A percentile compares a stretch with the other conserved stretches of the same genome.
Evolutionary conservation across 2,329 filamentous ascomycete genomes (phyloP).

Genomic region (Aspergillus costaricaensis): DNA sequence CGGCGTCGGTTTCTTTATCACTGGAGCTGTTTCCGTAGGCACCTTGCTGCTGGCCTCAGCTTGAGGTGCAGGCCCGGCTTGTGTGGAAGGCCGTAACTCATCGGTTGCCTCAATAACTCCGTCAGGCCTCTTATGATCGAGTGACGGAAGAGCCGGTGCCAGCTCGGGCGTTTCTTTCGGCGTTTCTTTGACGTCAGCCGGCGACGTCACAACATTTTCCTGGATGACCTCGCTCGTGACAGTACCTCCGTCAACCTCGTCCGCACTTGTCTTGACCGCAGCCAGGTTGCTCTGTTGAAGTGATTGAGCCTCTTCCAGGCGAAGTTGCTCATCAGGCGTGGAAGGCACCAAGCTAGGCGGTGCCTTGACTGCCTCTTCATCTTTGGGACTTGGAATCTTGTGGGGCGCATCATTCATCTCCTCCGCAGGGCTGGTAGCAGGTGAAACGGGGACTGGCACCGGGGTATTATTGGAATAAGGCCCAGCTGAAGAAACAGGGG

Average conservation of each 20-base stretch:
- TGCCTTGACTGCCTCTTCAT: conserved; percentile 25
- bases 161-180: conserved; percentile 23
- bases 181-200: conserved; percentile 18
- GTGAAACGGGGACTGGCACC: conserved; percentile 65
- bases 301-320: conserved; percentile 56
- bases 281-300: conserved; percentile 28
- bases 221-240: conserved; percentile 31
- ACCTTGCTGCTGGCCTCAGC: conserved; percentile 18
- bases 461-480: conserved; percentile 74
- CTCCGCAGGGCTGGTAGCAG: conserved; percentile 73
- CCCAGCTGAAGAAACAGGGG: conserved; percentile 65
- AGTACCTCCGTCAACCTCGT: conserved; percentile 15
- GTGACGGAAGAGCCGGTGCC: conserved; percentile 1
- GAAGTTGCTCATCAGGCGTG: conserved; percentile 62
- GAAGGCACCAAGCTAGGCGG: conserved; percentile 42
- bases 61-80: conserved; percentile 13
- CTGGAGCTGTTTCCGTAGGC: conserved; percentile 17
- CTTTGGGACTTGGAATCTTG: conserved; percentile 42
- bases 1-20: conserved; percentile 31
- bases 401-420: conserved; percentile 51
- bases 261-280: conserved; percentile 25
- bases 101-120: conserved; percentile 11
- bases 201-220: conserved; percentile 22
- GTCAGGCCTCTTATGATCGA: conserved; percentile 19
- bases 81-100: conserved; percentile 20